phyloP scores from a whole-genome alignment of 2,329 filamentous ascomycete genomes.

The Diplodia corticola region DNA sequence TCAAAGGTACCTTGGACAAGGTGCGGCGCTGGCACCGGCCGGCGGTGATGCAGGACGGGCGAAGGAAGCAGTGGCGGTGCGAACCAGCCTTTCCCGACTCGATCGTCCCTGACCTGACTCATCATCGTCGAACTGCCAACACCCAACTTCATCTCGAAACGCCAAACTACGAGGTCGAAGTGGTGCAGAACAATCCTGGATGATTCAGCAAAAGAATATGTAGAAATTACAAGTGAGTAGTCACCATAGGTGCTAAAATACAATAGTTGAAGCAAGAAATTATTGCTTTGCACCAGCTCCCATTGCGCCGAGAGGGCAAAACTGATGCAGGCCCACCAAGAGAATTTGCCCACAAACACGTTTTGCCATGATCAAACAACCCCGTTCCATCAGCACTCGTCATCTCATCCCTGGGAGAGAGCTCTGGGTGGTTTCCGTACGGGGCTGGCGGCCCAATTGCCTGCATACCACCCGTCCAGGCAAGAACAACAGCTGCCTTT shows the following conservation, averaged over 20 bases:
- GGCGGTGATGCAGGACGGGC: neutral
- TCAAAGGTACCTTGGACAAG: no score
- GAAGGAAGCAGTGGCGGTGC: neutral
- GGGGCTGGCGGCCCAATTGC: neutral
- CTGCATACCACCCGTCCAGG: neutral
- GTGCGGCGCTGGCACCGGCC: neutral
- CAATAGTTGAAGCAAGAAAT: slow-evolving; percentile 53
- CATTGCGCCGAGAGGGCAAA: slow-evolving; percentile 58
- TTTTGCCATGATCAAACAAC: slow-evolving; percentile 48
- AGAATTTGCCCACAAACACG: neutral
- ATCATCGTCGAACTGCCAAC: no score
- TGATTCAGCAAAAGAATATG: no score
- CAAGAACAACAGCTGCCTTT: neutral
- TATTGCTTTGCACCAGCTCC: slow-evolving; percentile 56
- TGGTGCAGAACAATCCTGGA: slow-evolving; percentile 50
- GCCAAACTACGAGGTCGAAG: slow-evolving; percentile 51
- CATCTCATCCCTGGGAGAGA: no score
- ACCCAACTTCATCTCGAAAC: slow-evolving; percentile 49
- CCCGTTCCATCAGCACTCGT: slow-evolving; percentile 57
- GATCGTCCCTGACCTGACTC: neutral
- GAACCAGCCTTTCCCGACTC: neutral
- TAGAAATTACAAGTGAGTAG: no score
- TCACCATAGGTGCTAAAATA: slow-evolving; percentile 57
- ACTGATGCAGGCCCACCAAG: slow-evolving; percentile 52
- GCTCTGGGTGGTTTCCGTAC: no score